Base-by-base conservation (phyloP, 257 asterid species). In the Nicotiana tomentosiformis region DNA sequence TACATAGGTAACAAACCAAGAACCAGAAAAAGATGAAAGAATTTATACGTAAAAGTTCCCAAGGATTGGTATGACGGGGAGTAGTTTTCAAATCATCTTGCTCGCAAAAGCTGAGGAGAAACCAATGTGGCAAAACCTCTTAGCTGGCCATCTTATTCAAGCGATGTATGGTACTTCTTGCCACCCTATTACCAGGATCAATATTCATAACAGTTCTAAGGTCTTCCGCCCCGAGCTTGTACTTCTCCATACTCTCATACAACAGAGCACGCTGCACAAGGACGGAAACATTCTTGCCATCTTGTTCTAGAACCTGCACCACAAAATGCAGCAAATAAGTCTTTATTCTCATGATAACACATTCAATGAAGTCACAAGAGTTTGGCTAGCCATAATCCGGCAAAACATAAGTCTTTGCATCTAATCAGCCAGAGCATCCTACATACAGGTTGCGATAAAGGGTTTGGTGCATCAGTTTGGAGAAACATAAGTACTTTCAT, bases 211-310 rank as follows among this genome's bases (percentile, higher is more conserved):
- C 99, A 23, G 91, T 94, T 89, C 98, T 94, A 29, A 95, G 96
- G 87, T 95, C 99, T 87, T 95, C 99, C 1, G 99, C 99, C 69
- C 98, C 99, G 51, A 93, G 97, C 91, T 93, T 93, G 91, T 95
- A 95, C 88, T 94, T 95, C 91, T 94, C 99, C 98, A 95, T 95
- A 88, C 97, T 95, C 87, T 95, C 98, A 3, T 95, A 94, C 77
- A 95, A 90, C 62, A 95, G 97, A 77, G 99, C 98, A 62, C 99
- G 97, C 85, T 95, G 99, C 29, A 95, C 99, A 12, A 95, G 89
- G 78, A 91, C 92, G 0, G 91, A 80, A 12, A 94, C 96, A 26
- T 92, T 93, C 17, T 81, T 87, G 46, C 77, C 87, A 77, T 95
- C 96, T 8, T 85, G 88, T 23, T 87, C 97, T 26, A 95, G 93